phyloP scores from a whole-genome alignment of 257 asterid species.

The Scutellaria minor region DNA sequence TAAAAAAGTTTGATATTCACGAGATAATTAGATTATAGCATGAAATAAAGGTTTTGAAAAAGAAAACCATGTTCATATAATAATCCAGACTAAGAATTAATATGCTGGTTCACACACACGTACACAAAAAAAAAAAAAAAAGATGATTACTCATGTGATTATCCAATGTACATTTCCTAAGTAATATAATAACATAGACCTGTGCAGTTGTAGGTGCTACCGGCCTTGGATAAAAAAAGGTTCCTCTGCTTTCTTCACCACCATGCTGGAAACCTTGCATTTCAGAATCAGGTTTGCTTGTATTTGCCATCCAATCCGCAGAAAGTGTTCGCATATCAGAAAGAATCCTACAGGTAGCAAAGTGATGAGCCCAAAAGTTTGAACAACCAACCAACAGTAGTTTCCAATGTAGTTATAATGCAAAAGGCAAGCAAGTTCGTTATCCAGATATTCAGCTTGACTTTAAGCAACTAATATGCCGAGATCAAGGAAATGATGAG shows the following conservation, averaged over 20 bases:
- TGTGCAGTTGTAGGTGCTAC: constrained; percentile 99
- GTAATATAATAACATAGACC: constrained; percentile 53
- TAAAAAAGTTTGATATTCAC: constrained; percentile 7
- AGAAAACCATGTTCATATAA: not conserved
- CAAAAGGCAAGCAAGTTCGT: constrained; percentile 1
- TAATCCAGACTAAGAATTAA: constrained; percentile 9
- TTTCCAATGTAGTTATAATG: not conserved
- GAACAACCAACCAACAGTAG: not conserved
- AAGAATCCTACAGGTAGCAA: constrained; percentile 78
- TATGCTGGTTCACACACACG: constrained; percentile 16
- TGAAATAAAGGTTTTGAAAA: not conserved
- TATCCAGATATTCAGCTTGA: not conserved
- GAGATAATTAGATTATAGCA: constrained; percentile 1
- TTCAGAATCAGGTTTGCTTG: constrained; percentile 83
- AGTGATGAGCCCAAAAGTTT: constrained; percentile 30
- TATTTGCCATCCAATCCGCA: constrained; percentile 99
- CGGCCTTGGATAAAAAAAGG: constrained; percentile 86
- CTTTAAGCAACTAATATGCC: not conserved
- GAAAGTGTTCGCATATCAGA: constrained; percentile 99
- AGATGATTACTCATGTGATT: not conserved
- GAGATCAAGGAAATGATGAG: constrained; percentile 1
- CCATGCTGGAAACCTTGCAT: constrained; percentile 73
- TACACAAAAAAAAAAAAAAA: not conserved
- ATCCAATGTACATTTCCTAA: constrained; percentile 28
- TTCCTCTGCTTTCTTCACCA: constrained; percentile 87